These are phyloP conservation scores for Fusarium domesticum DNA, from an alignment of 2,329 filamentous ascomycete genomes.

Conservation along the genomic window DNA sequence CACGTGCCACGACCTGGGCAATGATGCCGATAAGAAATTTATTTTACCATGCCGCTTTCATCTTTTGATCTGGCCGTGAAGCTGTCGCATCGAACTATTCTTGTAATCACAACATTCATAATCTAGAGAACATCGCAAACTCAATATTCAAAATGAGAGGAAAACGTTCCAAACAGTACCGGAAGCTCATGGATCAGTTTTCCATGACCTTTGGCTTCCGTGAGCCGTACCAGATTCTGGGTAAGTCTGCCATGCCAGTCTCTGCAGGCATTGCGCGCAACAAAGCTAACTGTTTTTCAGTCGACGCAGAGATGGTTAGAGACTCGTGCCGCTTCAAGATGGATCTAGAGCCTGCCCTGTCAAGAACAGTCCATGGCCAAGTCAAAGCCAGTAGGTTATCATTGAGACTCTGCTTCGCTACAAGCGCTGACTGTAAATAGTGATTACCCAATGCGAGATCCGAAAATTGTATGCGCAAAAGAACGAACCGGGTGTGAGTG, in stretches of 20 bases:
- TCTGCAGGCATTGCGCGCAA: constrained; percentile 1
- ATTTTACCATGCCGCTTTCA: constrained; percentile 27
- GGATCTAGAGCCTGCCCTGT: constrained; percentile 73
- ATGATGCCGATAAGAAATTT: constrained; percentile 40
- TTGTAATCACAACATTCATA: constrained; percentile 2
- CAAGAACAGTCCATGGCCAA: constrained; percentile 81
- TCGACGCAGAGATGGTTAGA: constrained; percentile 81
- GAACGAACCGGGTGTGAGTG: constrained; percentile 49
- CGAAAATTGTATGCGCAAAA: constrained; percentile 70
- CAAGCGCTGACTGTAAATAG: constrained; percentile 38
- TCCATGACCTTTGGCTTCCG: constrained; percentile 84
- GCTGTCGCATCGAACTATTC: constrained; percentile 6
- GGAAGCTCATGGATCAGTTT: constrained; percentile 92
- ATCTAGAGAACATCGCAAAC: neutral
- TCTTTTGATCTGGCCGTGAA: neutral
- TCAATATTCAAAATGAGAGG: constrained; percentile 42
- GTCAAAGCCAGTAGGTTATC: constrained; percentile 69
- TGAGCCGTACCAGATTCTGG: constrained; percentile 87
- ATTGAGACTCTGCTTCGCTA: constrained; percentile 1
- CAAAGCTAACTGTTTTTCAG: constrained; percentile 38
- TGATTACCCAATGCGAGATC: constrained; percentile 81
- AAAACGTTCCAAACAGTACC: constrained; percentile 54
- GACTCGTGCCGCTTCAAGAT: constrained; percentile 85
- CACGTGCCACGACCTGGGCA: constrained; percentile 29
- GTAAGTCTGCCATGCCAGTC: constrained; percentile 44